phyloP scores from a whole-genome alignment of 306 rosid genomes.

The Oemleria cerasiformis region DNA sequence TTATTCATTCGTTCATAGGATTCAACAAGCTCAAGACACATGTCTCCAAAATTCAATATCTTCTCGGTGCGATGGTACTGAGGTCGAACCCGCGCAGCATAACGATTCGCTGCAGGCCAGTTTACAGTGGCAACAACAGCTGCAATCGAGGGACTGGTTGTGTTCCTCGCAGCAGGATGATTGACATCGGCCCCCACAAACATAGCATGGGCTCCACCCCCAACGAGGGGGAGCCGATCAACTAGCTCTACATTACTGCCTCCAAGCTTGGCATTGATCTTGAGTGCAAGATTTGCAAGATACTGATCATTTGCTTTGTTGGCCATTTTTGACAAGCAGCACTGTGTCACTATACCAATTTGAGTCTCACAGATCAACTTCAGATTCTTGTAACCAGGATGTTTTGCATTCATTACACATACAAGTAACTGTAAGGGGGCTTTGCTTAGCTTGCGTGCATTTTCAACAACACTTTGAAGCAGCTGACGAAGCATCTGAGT shows the following conservation, averaged over 20 bases:
- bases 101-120: slow-evolving; percentile 84
- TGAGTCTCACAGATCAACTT: slow-evolving; percentile 77
- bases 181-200: slow-evolving; percentile 87
- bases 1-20: slow-evolving; percentile 41
- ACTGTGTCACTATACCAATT: slow-evolving; percentile 73
- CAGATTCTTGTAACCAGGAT: slow-evolving; percentile 59
- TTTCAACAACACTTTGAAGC: slow-evolving; percentile 35
- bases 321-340: slow-evolving; percentile 58
- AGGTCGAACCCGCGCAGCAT: slow-evolving; percentile 61
- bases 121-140: slow-evolving; percentile 80
- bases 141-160: slow-evolving; percentile 58
- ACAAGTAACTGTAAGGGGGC: slow-evolving; percentile 54
- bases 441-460: slow-evolving; percentile 15
- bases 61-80: slow-evolving; percentile 53
- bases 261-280: slow-evolving; percentile 88
- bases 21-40: slow-evolving; percentile 60
- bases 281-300: slow-evolving; percentile 63
- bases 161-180: slow-evolving; percentile 55
- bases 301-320: slow-evolving; percentile 49
- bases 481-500: slow-evolving; percentile 33
- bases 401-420: slow-evolving; percentile 65
- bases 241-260: slow-evolving; percentile 78
- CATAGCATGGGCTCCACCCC: slow-evolving; percentile 55
- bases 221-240: slow-evolving; percentile 42
- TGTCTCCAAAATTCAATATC: slow-evolving; percentile 54